A percentile compares a stretch with the other conserved stretches of the same genome.
Conservation (phyloP, 805 yeast species). For the Saturnispora zaruensis region DNA sequence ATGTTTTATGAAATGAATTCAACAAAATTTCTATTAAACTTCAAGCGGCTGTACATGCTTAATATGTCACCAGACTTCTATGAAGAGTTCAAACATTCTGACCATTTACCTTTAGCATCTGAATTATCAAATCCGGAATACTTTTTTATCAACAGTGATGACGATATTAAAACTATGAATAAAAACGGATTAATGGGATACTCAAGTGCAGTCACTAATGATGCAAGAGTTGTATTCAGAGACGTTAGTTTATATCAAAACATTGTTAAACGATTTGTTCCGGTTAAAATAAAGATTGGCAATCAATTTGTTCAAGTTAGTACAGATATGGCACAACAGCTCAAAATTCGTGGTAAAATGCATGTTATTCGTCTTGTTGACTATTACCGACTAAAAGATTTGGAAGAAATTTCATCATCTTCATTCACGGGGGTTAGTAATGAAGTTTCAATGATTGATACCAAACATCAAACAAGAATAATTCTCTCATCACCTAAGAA, state of each 20-base stretch:
- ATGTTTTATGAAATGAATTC: constrained; percentile 35
- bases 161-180: constrained; percentile 36
- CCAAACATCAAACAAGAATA: constrained; percentile 29
- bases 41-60: constrained; percentile 45
- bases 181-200: constrained; percentile 37
- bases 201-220: constrained; percentile 36
- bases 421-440: constrained; percentile 38
- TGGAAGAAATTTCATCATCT: constrained; percentile 34
- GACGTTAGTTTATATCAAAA: constrained; percentile 47
- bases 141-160: constrained; percentile 37
- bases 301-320: constrained; percentile 55
- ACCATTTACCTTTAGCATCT: constrained; percentile 7
- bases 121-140: constrained; percentile 10
- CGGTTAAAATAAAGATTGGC: constrained; percentile 62
- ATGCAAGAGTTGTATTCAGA: constrained; percentile 42
- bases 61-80: constrained; percentile 34
- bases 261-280: constrained; percentile 40
- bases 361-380: constrained; percentile 34
- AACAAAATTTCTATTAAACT: constrained; percentile 40
- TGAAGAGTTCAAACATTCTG: constrained; percentile 9
- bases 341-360: constrained; percentile 31
- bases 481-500: constrained; percentile 42
- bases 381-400: constrained; percentile 33
- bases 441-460: constrained; percentile 38
- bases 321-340: constrained; percentile 35